Conservation (phyloP, 805 yeast species). For the Saccharomyces eubayanus region DNA sequence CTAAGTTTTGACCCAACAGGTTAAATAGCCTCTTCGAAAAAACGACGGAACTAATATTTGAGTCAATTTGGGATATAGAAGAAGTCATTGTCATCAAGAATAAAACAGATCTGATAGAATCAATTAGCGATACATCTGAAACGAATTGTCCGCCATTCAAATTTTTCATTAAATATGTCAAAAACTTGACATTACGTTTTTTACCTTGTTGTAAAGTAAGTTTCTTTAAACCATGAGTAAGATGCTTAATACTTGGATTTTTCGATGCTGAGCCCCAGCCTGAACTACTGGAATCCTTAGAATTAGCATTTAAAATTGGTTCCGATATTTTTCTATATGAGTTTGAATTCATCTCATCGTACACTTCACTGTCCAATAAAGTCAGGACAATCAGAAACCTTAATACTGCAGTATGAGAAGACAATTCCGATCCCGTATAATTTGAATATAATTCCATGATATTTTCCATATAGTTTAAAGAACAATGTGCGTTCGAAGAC, state of each 20-base stretch:
- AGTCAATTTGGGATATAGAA: slow-evolving; percentile 6
- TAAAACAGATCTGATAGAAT: slow-evolving; percentile 11
- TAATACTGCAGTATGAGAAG: slow-evolving; percentile 13
- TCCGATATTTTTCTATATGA: slow-evolving; percentile 10
- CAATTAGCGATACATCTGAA: slow-evolving; percentile 14
- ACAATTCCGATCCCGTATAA: slow-evolving; percentile 11
- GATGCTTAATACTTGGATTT: slow-evolving; percentile 8
- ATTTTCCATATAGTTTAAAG: slow-evolving; percentile 6
- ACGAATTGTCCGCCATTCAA: slow-evolving; percentile 10
- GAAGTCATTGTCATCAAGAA: slow-evolving; percentile 10
- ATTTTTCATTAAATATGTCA: slow-evolving; percentile 13
- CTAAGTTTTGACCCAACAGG: slow-evolving; percentile 9
- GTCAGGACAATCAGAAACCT: slow-evolving; percentile 13
- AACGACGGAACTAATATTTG: slow-evolving; percentile 7
- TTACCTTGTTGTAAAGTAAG: slow-evolving; percentile 12
- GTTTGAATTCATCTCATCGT: slow-evolving; percentile 12
- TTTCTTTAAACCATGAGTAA: slow-evolving; percentile 22
- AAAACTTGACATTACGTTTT: slow-evolving; percentile 10
- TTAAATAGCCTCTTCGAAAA: slow-evolving; percentile 8
- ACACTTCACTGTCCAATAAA: slow-evolving; percentile 13
- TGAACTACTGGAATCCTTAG: not conserved
- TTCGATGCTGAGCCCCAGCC: not conserved
- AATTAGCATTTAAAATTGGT: slow-evolving; percentile 1
- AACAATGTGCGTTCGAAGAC: not conserved
- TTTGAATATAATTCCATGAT: slow-evolving; percentile 9